Evolutionary conservation across 2,329 filamentous ascomycete species (phyloP).

Genomic region (Penicillium brasilianum): DNA sequence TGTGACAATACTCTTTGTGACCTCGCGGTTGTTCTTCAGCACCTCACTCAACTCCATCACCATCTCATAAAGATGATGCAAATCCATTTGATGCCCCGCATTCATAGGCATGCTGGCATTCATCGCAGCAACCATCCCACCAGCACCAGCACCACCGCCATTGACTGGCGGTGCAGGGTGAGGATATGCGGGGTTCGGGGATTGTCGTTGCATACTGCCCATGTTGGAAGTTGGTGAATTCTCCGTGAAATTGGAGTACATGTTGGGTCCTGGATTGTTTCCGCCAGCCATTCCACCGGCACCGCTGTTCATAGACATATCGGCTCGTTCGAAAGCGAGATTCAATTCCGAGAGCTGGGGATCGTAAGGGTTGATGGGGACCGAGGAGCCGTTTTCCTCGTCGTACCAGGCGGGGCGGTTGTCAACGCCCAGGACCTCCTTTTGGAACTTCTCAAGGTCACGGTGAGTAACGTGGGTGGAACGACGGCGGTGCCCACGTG

Average conservation of each 20-base stretch:
- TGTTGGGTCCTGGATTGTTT: conserved; percentile 34
- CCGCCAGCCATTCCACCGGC: conserved; percentile 34
- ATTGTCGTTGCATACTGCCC: conserved; percentile 40
- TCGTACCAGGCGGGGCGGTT: conserved; percentile 37
- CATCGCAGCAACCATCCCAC: conserved; percentile 45
- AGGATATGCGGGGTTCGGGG: conserved; percentile 41
- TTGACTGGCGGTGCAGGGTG: conserved; percentile 42
- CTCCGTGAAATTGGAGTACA: conserved; percentile 43
- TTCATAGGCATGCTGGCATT: conserved; percentile 49
- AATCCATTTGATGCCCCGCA: conserved; percentile 58
- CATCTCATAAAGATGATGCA: conserved; percentile 57
- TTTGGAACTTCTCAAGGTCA: conserved; percentile 46
- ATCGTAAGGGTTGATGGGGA: conserved; percentile 32
- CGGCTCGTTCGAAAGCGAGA: conserved; percentile 40
- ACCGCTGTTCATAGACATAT: conserved; percentile 44
- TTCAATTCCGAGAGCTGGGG: conserved; percentile 43
- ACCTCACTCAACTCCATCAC: conserved; percentile 56
- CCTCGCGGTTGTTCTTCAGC: conserved; percentile 55
- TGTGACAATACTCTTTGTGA: conserved; percentile 55
- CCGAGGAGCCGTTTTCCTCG: conserved; percentile 35
- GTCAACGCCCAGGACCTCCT: conserved; percentile 42
- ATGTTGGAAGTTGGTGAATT: conserved; percentile 38
- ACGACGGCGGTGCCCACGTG: conserved; percentile 48
- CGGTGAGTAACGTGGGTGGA: conserved; percentile 48
- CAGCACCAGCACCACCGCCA: conserved; percentile 27